phyloP scores from a whole-genome alignment of 225 moss, liverwort and hornwort genomes.

The Pleurozium schreberi region DNA sequence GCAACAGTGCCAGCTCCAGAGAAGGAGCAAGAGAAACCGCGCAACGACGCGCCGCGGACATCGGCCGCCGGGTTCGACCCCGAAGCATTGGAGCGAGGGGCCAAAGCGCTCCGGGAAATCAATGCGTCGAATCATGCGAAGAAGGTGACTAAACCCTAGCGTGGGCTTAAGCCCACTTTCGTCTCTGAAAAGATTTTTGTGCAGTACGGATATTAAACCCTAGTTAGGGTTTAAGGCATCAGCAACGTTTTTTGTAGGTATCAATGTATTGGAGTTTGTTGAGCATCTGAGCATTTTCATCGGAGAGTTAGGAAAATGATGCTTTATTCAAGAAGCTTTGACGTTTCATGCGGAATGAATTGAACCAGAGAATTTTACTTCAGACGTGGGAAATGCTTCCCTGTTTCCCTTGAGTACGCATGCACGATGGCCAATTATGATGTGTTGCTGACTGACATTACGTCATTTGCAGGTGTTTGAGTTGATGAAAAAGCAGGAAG shows the following conservation, averaged over 20 bases:
- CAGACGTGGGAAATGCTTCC: background rate
- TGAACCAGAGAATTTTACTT: background rate
- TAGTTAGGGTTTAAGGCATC: background rate
- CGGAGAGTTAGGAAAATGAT: background rate
- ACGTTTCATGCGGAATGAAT: background rate
- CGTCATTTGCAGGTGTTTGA: conserved; percentile 61
- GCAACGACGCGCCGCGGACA: conserved; percentile 69
- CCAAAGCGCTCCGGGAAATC: conserved; percentile 92
- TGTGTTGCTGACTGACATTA: background rate
- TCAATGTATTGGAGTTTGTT: background rate
- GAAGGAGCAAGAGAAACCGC: conserved; percentile 41
- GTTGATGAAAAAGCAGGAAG: conserved; percentile 93
- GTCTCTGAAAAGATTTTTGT: background rate
- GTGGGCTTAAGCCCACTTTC: conserved; percentile 7
- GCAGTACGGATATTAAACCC: background rate
- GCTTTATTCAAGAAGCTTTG: background rate
- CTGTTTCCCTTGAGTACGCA: background rate
- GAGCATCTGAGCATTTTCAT: background rate
- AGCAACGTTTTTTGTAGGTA: background rate
- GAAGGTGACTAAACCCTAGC: conserved; percentile 59
- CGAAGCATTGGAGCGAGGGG: conserved; percentile 93
- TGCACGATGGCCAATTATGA: background rate
- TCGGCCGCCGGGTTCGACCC: conserved; percentile 89
- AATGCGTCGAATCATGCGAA: conserved; percentile 74
- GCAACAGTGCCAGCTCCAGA: background rate